Base-by-base conservation (phyloP, 306 rosid genomes). In the Prunus campanulata region DNA sequence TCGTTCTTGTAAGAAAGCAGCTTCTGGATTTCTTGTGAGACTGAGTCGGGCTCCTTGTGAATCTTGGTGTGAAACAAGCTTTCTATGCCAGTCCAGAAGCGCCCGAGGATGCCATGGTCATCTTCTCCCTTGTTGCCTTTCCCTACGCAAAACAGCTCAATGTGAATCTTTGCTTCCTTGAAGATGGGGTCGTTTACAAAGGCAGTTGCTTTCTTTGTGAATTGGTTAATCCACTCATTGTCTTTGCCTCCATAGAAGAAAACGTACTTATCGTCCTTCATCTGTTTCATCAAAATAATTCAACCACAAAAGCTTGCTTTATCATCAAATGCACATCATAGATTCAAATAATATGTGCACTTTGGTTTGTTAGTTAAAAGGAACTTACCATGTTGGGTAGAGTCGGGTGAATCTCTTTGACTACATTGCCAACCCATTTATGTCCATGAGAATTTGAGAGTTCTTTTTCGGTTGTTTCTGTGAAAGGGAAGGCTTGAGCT, bases 241-340 rank as follows among this genome's bases (percentile, higher is more conserved):
- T 84, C 89, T 3, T 82, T 70, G 5, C 96, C 93, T 18, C 97
- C 97, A 19, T 88, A 88, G 71, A 88, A 86, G 78, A 92, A 78
- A 11, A 90, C 87, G 60, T 79, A 80, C 63, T 80, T 92, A 0
- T 81, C 73, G 80, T 90, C 86, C 1, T 32, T 32, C 39, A 32
- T 32, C 39, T 32, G 39, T 32, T 32, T 5, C 39, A 32, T 32
- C 39, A 32, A 32, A 32, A 32, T 32, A 32, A 32, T 32, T 32
- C 1, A 32, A 32, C 39, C 39, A 5, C 39, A 32, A 32, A 32
- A 32, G 39, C 39, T 6, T 32, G 39, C 39, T 32, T 32, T 32
- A 32, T 5, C 7, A 32, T 32, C 6, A 6, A 51, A 72, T 30
- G 48, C 20, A 5, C 25, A 24, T 2, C n/a, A 18, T 6, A 44